These are phyloP conservation scores for Hypocreales sp. DNA, from an alignment of 2,329 filamentous ascomycete species.

Conservation along the genomic window DNA sequence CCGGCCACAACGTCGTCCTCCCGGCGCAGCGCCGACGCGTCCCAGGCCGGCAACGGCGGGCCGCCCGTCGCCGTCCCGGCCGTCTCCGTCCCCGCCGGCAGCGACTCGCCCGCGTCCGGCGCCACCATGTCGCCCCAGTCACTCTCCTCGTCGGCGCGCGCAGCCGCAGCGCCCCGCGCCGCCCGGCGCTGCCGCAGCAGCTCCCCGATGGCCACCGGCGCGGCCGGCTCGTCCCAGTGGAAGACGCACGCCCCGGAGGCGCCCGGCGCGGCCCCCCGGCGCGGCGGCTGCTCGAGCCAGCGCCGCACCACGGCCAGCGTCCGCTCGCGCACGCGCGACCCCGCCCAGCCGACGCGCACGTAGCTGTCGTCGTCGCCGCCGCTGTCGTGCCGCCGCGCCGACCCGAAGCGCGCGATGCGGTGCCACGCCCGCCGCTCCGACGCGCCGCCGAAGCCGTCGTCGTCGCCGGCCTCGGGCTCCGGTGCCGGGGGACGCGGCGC, in stretches of 20 bases:
- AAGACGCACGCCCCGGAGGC: conserved; percentile 34
- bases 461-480: conserved; percentile 28
- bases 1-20: conserved; percentile 17
- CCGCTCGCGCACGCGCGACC: conserved; percentile 36
- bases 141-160: conserved; percentile 28
- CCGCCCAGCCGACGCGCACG: conserved; percentile 38
- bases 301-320: conserved; percentile 43
- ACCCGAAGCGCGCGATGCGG: conserved; percentile 44
- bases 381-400: conserved; percentile 40
- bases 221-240: conserved; percentile 42
- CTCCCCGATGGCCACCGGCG: conserved; percentile 30
- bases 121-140: conserved; percentile 47
- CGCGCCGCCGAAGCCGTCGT: conserved; percentile 36
- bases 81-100: neutral
- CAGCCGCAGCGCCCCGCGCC: conserved; percentile 3
- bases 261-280: conserved; percentile 20
- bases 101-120: too few species aligned
- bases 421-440: conserved; percentile 51
- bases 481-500: conserved; percentile 10
- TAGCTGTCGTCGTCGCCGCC: conserved; percentile 44
- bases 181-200: conserved; percentile 11
- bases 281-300: conserved; percentile 51
- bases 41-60: neutral
- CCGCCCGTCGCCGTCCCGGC: neutral
- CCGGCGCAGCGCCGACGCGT: neutral